Evolutionary conservation across 106 monocot species (phyloP).

Genomic region (Acanthochlamys bracteata): DNA sequence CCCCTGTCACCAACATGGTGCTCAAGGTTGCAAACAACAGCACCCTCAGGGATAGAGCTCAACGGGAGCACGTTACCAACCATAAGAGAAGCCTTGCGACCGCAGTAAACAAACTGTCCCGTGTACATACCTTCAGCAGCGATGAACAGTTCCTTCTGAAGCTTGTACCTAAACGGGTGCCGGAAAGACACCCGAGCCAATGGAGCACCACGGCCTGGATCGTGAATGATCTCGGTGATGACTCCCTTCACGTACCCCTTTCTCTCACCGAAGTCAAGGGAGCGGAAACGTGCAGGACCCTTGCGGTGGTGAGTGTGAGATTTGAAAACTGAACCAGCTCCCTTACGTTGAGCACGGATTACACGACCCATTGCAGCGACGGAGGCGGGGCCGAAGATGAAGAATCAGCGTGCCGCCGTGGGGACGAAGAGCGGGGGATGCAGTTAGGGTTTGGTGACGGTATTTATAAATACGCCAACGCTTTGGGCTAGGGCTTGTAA

Average conservation of each 20-base stretch:
- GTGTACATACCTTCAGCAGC: slow-evolving; percentile 20
- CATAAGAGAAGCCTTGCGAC: slow-evolving; percentile 12
- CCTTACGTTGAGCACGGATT: slow-evolving; percentile 15
- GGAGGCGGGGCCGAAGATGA: neutral
- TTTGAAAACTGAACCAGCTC: slow-evolving; percentile 11
- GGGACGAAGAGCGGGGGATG: neutral
- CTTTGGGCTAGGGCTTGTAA: neutral
- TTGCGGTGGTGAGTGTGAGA: slow-evolving; percentile 19
- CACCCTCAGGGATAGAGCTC: slow-evolving; percentile 22
- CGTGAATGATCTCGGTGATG: slow-evolving; percentile 18
- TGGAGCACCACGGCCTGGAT: slow-evolving; percentile 15
- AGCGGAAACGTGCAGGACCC: slow-evolving; percentile 12
- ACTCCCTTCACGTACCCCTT: slow-evolving; percentile 21
- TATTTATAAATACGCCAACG: neutral
- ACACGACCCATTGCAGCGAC: slow-evolving; percentile 7
- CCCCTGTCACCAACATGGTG: slow-evolving; percentile 20
- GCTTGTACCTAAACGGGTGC: slow-evolving; percentile 14
- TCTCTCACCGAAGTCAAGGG: slow-evolving; percentile 14
- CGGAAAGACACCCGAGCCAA: slow-evolving; percentile 11
- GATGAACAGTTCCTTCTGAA: slow-evolving; percentile 21
- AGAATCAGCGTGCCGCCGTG: neutral
- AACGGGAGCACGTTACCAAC: slow-evolving; percentile 31
- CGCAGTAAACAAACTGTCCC: slow-evolving; percentile 19
- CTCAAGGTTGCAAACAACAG: slow-evolving; percentile 26
- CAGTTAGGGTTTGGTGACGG: neutral